phyloP scores from a whole-genome alignment of 768 basidiomycete species.

The Podaxis sp. region DNA sequence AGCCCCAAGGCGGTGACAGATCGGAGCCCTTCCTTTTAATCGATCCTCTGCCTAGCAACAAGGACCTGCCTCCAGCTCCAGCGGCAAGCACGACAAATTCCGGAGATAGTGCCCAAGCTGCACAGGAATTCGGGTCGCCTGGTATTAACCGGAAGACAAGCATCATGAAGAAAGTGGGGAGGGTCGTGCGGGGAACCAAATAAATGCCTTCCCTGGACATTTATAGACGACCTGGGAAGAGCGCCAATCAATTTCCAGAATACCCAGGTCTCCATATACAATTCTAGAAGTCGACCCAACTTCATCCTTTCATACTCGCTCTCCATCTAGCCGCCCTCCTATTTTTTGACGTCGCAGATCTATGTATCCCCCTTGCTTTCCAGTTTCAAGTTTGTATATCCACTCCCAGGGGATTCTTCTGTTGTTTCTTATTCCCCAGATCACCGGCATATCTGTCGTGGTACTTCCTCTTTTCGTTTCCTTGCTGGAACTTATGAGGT shows the following conservation, averaged over 20 bases:
- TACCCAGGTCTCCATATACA: constrained; percentile 3
- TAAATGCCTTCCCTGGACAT: constrained; percentile 17
- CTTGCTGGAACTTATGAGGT: constrained; percentile 8
- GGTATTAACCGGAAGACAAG: constrained; percentile 71
- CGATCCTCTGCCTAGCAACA: constrained; percentile 37
- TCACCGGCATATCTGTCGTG: constrained; percentile 1
- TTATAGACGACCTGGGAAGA: background rate
- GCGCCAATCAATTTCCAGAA: constrained; percentile 1
- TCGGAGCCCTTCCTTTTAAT: constrained; percentile 68
- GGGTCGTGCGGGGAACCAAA: constrained; percentile 60
- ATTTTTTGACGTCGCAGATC: constrained; percentile 7
- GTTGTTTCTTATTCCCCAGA: constrained; percentile 5
- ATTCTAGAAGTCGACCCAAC: background rate
- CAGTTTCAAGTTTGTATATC: background rate
- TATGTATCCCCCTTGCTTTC: constrained; percentile 9
- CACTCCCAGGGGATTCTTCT: background rate
- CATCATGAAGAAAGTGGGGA: constrained; percentile 76
- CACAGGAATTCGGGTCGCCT: constrained; percentile 27
- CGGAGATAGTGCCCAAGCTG: constrained; percentile 40
- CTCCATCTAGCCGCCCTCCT: background rate
- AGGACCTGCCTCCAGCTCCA: constrained; percentile 59
- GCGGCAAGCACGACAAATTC: constrained; percentile 39
- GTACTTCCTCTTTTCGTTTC: constrained; percentile 17
- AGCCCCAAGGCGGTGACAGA: constrained; percentile 30
- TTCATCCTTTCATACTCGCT: background rate